A percentile compares a stretch with the other conserved stretches of the same genome.
Evolutionary conservation across 495 filamentous ascomycete species (phyloP).

Genomic region (Tricharina praecox): DNA sequence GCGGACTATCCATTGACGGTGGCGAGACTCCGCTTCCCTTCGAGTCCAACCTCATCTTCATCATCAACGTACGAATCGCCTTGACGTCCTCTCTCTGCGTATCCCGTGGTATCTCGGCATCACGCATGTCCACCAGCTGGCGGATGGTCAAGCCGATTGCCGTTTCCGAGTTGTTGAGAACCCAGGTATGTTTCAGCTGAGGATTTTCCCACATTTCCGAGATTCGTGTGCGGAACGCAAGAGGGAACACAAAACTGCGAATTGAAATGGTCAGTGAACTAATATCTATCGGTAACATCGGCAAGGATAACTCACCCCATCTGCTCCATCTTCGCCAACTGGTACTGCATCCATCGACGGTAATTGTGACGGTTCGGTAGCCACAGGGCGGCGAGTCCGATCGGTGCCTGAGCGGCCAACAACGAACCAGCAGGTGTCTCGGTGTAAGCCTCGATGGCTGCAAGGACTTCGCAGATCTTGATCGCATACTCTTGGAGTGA

Average conservation of each 20-base stretch:
- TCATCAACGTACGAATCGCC: slow-evolving; percentile 23
- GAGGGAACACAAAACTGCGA: slow-evolving; percentile 63
- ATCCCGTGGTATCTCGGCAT: slow-evolving; percentile 20
- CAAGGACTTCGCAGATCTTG: slow-evolving; percentile 56
- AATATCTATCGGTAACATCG: no score
- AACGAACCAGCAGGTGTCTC: slow-evolving; percentile 49
- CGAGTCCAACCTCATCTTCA: slow-evolving; percentile 21
- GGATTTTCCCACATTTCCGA: slow-evolving; percentile 40
- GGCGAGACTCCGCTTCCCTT: slow-evolving; percentile 15
- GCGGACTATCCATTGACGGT: no score
- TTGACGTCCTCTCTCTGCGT: slow-evolving; percentile 19
- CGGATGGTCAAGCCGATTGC: slow-evolving; percentile 26
- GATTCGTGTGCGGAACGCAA: slow-evolving; percentile 55
- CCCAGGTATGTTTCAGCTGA: slow-evolving; percentile 23
- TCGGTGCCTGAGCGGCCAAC: slow-evolving; percentile 55
- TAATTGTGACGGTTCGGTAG: slow-evolving; percentile 54
- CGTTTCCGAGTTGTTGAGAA: slow-evolving; percentile 22
- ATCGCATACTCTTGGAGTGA: slow-evolving; percentile 42
- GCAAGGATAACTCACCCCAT: slow-evolving; percentile 74
- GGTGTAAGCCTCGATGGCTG: slow-evolving; percentile 58
- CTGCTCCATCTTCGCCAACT: slow-evolving; percentile 60
- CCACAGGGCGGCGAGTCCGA: slow-evolving; percentile 63
- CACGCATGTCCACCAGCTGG: slow-evolving; percentile 23
- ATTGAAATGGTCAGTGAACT: no score
- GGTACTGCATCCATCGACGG: slow-evolving; percentile 67